Percentiles rank a stretch among this genome's conserved stretches.
These are phyloP conservation scores for Globisporangium rhizosaccharum DNA, from an alignment of 352 stramenopile species.

Conservation along the genomic window DNA sequence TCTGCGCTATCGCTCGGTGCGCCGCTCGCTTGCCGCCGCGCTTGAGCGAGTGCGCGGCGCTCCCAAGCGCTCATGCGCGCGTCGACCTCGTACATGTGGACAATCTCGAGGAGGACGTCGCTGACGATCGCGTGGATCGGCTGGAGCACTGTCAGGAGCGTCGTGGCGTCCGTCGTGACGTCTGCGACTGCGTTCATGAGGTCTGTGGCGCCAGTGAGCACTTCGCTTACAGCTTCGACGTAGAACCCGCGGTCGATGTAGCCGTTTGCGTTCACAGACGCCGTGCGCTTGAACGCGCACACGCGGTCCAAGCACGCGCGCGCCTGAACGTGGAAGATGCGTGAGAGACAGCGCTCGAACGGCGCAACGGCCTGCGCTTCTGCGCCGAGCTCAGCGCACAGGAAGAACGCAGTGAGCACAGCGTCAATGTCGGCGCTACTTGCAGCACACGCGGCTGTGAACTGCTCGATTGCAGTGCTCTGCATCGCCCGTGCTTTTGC, in stretches of 20 bases:
- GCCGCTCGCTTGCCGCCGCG: slow-evolving; percentile 29
- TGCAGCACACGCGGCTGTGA: slow-evolving; percentile 35
- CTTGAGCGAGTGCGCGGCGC: slow-evolving; percentile 52
- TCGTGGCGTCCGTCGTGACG: slow-evolving; percentile 26
- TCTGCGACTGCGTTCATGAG: slow-evolving; percentile 81
- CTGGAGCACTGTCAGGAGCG: slow-evolving; percentile 40
- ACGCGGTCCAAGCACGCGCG: slow-evolving; percentile 50
- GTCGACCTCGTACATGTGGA: slow-evolving; percentile 69
- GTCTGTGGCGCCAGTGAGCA: slow-evolving; percentile 65
- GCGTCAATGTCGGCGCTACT: slow-evolving; percentile 40
- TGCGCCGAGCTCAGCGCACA: slow-evolving; percentile 41
- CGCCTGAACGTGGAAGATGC: slow-evolving; percentile 53
- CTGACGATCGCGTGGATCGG: slow-evolving; percentile 58
- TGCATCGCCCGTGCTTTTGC: slow-evolving; percentile 50
- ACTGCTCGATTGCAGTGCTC: slow-evolving; percentile 27
- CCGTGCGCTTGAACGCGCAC: slow-evolving; percentile 36
- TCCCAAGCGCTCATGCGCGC: slow-evolving; percentile 77
- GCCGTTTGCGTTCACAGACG: slow-evolving; percentile 66
- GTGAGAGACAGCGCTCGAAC: slow-evolving; percentile 40
- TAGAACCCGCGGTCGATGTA: slow-evolving; percentile 86
- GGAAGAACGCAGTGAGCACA: slow-evolving; percentile 38
- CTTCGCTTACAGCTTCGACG: slow-evolving; percentile 62
- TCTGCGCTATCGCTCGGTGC: slow-evolving; percentile 17
- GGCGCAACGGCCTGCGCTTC: slow-evolving; percentile 19
- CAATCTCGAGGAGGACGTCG: slow-evolving; percentile 51